Evolutionary conservation across 345 rosid species (phyloP), one percentile per base, ranked within the genome.

Genomic region (Populus tremula): DNA sequence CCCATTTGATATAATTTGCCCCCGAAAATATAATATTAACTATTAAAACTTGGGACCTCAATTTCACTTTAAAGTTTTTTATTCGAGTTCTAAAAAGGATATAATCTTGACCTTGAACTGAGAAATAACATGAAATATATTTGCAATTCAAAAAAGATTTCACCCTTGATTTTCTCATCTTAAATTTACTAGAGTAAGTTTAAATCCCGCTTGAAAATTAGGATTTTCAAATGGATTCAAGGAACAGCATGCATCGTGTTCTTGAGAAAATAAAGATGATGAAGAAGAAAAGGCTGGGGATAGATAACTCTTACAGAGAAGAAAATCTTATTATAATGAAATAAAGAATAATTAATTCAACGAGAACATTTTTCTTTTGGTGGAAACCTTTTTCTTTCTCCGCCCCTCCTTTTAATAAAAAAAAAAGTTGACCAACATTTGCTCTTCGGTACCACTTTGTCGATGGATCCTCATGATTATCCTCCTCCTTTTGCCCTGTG

Each of bases 241-340:
- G 18, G 59, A 18, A 50, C 8, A 50, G 2, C 2, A 50, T 50
- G 8, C 0, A 50, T 18, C 21, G 5, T 50, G n/a, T 18, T 20
- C 21, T 50, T 18, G 20, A 18, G 2, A 50, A 50, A 6, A 50
- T 50, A 18, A 47, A 47, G 53, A 13, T 2, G 53, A 3, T 3
- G 38, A 36, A 36, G 45, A 41, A 41, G 45, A 41, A 41, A 41
- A 41, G 2, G 45, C 14, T 41, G 45, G 45, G 45, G 2, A 54
- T 20, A 8, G 53, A 67, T 79, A 36, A 67, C 72, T 70, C 25
- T 25, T 43, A 14, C 67, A 41, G 39, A 67, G 66, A 47, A 73
- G 25, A 8, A 45, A 77, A 65, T 72, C 56, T 65, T 31, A 27
- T 14, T 49, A 8, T 41, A 72, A 61, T 36, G 21, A 35, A 65